These are phyloP conservation scores for Phanerochaete sordida DNA, from an alignment of 768 basidiomycete species.

Conservation along the genomic window DNA sequence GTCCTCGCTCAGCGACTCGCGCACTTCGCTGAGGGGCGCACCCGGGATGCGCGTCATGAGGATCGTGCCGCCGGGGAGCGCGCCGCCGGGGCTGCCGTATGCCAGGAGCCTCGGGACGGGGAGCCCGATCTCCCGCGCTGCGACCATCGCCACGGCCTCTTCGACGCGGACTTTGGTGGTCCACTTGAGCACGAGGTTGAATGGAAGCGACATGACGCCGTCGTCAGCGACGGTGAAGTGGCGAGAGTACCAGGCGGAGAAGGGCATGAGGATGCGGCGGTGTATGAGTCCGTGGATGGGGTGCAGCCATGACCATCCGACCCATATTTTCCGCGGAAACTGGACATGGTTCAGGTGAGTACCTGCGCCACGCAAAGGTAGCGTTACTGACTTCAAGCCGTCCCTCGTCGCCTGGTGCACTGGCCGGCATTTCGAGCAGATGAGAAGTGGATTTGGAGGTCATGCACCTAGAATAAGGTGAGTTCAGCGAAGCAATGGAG, in stretches of 20 bases:
- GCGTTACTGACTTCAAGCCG: no score
- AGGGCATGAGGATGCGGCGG: background rate
- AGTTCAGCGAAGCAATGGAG: no score
- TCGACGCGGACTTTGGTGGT: background rate
- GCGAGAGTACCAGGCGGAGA: background rate
- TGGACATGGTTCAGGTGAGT: no score
- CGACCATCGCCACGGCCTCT: background rate
- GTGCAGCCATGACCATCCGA: background rate
- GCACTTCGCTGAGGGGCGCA: background rate
- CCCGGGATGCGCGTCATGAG: conserved; percentile 5
- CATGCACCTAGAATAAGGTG: no score
- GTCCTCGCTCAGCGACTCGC: background rate
- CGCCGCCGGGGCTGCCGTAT: background rate
- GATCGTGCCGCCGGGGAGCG: background rate
- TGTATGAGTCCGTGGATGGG: background rate
- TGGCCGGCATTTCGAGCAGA: no score
- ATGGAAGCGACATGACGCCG: background rate
- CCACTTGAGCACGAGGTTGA: background rate
- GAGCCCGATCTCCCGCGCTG: background rate
- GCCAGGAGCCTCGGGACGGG: background rate
- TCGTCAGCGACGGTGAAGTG: background rate
- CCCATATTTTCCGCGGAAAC: no score
- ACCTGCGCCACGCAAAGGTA: no score
- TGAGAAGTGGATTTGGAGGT: no score
- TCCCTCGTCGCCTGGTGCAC: no score